Base-by-base conservation (phyloP, 345 rosid species). In the Populus ilicifolia region DNA sequence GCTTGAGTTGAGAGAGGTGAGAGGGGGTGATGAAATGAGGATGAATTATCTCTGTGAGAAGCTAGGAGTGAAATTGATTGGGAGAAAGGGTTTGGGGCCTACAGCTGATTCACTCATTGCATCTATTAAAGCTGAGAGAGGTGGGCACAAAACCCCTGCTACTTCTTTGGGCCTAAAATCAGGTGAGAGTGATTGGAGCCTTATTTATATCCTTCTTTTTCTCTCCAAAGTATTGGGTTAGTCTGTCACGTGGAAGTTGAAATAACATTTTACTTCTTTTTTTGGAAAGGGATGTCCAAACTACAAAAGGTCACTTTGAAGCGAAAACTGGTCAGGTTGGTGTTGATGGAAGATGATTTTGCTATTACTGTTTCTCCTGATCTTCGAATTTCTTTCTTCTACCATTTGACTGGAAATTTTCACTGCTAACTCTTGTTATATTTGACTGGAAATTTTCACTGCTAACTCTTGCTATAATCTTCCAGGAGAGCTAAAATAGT, bases 11-110 rank as follows among this genome's bases (percentile, higher is more conserved):
- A 89, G 99, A 81, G 99, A 96, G 86, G 91, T 96, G 70, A 92
- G 97, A 86, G 98, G 99, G 48, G 99, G 97, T 78, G 99, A 96
- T 86, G 94, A 91, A 72, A 88, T 86, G 92, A 89, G 99, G 85
- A 82, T 93, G 79, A 41, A 90, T 81, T 87, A 89, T 75, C 94
- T 96, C 44, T 86, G 89, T 30, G 99, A 93, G 77, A 93, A 90
- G 72, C 88, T 93, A 69, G 97, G 96, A 72, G 90, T 96, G 81
- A 96, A 96, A 83, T 81, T 96, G 79, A 82, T 96, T 27, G 98
- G 99, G 64, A 90, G 99, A 84, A 96, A 93, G 85, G 94, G 98
- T 77, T 83, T 94, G 84, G 97, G 98, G 2, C 79, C 94, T 74
- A 78, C 87, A 77, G 96, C 94, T 80, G 97, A 96, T 85, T 87